Evolutionary conservation across 164 flowering plant species (phyloP).

Genomic region (Liquidambar formosana): DNA sequence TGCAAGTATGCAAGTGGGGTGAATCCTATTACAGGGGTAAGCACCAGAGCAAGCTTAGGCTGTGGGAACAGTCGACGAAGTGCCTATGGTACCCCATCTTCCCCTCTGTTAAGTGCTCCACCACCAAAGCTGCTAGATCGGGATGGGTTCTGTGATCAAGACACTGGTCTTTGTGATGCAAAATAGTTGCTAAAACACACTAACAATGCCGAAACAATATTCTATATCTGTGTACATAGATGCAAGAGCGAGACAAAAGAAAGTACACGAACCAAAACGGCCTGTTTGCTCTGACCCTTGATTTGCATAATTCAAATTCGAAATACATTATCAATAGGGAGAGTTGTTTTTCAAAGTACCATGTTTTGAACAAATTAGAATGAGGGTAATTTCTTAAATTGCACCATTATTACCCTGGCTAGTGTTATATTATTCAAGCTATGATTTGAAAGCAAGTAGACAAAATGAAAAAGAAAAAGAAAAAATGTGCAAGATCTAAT

Average conservation of each 20-base stretch:
- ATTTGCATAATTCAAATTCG: not conserved
- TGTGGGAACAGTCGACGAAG: constrained; percentile 84
- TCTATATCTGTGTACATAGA: constrained; percentile 10
- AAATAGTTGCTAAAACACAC: constrained; percentile 23
- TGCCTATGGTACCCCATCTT: constrained; percentile 91
- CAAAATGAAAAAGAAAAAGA: too few relatives aligned
- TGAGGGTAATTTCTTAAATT: not conserved
- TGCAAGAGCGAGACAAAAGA: not conserved
- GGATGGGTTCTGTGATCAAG: constrained; percentile 79
- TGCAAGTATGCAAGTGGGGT: constrained; percentile 97
- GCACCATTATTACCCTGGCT: too few relatives aligned
- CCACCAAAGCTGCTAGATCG: constrained; percentile 77
- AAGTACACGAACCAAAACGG: not conserved
- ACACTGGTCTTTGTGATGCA: constrained; percentile 81
- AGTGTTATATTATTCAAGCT: too few relatives aligned
- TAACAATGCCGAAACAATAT: not conserved
- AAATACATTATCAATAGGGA: not conserved
- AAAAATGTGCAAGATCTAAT: too few relatives aligned
- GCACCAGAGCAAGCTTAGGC: constrained; percentile 81
- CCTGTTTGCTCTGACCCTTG: not conserved
- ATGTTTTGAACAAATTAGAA: not conserved
- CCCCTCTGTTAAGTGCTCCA: constrained; percentile 91
- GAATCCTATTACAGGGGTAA: constrained; percentile 87
- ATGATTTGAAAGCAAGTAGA: too few relatives aligned
- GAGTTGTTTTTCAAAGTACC: too few relatives aligned